phyloP scores from a whole-genome alignment of 2,329 filamentous ascomycete species.

The Calonectria multiphialidica region DNA sequence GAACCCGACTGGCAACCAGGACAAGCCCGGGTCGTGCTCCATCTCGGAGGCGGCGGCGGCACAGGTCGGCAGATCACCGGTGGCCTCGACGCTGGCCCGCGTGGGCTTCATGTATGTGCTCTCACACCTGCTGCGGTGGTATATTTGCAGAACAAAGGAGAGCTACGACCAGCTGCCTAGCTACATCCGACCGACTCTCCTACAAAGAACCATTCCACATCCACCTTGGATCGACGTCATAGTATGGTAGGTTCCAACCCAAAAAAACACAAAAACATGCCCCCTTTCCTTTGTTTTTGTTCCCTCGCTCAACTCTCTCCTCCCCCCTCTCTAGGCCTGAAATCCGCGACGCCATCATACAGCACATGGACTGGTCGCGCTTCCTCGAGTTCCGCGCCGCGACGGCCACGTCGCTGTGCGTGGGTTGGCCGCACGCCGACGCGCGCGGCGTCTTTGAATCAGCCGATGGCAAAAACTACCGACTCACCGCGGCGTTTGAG shows the following conservation, averaged over 20 bases:
- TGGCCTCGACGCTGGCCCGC: conserved; percentile 25
- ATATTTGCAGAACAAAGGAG: conserved; percentile 37
- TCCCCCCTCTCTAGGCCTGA: conserved; percentile 18
- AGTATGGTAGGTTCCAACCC: conserved; percentile 21
- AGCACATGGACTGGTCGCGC: conserved; percentile 31
- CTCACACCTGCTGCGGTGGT: conserved; percentile 31
- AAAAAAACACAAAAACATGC: not conserved
- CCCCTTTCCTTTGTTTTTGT: not conserved
- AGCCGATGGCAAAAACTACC: conserved; percentile 10
- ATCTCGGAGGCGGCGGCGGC: conserved; percentile 32
- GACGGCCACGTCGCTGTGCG: conserved; percentile 15
- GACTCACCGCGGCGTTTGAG: conserved; percentile 22
- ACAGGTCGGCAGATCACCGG: conserved; percentile 26
- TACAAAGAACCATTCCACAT: conserved; percentile 40
- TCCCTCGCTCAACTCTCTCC: not conserved
- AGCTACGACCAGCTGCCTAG: conserved; percentile 40
- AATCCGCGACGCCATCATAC: conserved; percentile 34
- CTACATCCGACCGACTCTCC: conserved; percentile 37
- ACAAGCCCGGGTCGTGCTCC: conserved; percentile 7
- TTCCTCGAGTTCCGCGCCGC: conserved; percentile 25
- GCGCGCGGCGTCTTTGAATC: conserved; percentile 4
- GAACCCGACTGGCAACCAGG: conserved; percentile 19
- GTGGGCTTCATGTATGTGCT: conserved; percentile 35
- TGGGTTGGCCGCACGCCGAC: conserved; percentile 21
- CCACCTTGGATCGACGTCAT: conserved; percentile 43